These are phyloP conservation scores for Aspergillus pseudoterreus DNA, from an alignment of 2,329 filamentous ascomycete species.

Conservation along the genomic window DNA sequence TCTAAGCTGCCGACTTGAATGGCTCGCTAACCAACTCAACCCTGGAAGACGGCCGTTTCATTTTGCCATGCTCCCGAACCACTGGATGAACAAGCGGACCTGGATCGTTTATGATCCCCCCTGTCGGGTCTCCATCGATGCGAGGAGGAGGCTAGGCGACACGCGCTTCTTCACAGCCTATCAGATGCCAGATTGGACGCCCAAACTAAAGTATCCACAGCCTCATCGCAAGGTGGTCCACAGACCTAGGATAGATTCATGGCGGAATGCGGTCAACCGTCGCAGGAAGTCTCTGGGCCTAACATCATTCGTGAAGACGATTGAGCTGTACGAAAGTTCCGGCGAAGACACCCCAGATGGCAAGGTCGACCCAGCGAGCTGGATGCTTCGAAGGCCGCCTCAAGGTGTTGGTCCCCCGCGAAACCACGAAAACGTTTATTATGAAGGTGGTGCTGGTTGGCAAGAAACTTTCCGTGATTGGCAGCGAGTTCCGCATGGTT, in stretches of 20 bases:
- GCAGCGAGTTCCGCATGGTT: constrained; percentile 33
- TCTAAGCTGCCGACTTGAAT: constrained; percentile 35
- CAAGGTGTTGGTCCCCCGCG: constrained; percentile 35
- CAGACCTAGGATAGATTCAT: constrained; percentile 35
- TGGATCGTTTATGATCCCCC: constrained; percentile 39
- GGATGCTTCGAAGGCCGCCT: constrained; percentile 39
- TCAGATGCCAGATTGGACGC: constrained; percentile 14
- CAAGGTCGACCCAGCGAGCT: constrained; percentile 37
- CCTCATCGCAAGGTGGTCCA: constrained; percentile 16
- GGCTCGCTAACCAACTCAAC: constrained; percentile 35
- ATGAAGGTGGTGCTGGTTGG: constrained; percentile 38
- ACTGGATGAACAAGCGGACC: constrained; percentile 40
- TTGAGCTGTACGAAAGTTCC: constrained; percentile 34
- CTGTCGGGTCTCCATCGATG: constrained; percentile 31
- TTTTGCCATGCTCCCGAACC: constrained; percentile 38
- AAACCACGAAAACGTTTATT: constrained; percentile 35
- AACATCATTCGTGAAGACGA: constrained; percentile 23
- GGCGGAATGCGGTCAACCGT: constrained; percentile 36
- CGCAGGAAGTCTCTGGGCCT: constrained; percentile 29
- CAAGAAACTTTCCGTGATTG: constrained; percentile 39
- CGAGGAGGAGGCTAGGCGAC: constrained; percentile 32
- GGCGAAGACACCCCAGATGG: constrained; percentile 37
- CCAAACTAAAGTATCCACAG: constrained; percentile 26
- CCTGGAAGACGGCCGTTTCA: constrained; percentile 39
- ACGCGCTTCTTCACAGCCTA: constrained; percentile 33